Conservation (phyloP, 2,329 filamentous ascomycete species). For the Lecanicillium sp. region DNA sequence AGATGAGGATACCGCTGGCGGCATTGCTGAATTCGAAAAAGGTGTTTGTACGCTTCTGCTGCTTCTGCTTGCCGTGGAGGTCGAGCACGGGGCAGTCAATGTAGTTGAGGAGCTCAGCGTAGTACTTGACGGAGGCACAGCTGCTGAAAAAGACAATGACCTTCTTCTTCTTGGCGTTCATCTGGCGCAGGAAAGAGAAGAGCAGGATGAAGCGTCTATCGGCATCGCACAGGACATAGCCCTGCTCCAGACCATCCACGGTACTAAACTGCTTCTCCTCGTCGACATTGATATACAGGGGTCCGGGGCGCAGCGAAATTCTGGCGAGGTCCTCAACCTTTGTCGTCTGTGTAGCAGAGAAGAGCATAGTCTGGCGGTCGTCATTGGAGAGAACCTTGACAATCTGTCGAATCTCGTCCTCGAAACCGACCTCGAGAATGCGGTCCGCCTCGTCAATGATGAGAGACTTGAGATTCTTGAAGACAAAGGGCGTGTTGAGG, state of each 20-base stretch:
- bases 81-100: constrained; percentile 87
- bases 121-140: constrained; percentile 92
- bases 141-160: constrained; percentile 94
- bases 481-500: constrained; percentile 84
- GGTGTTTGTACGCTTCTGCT: constrained; percentile 96
- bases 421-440: constrained; percentile 94
- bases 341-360: constrained; percentile 95
- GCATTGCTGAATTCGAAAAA: constrained; percentile 89
- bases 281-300: constrained; percentile 96
- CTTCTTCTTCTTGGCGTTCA: constrained; percentile 79
- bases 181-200: constrained; percentile 85
- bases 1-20: constrained; percentile 79
- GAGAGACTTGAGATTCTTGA: constrained; percentile 87
- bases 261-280: constrained; percentile 83
- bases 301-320: constrained; percentile 84
- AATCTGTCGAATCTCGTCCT: constrained; percentile 96
- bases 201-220: constrained; percentile 91
- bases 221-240: constrained; percentile 87
- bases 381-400: constrained; percentile 87
- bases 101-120: constrained; percentile 92
- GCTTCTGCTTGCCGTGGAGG: constrained; percentile 92
- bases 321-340: constrained; percentile 93
- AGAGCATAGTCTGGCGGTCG: constrained; percentile 91
- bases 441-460: constrained; percentile 96
- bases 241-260: constrained; percentile 89